Conservation (phyloP, 2,329 filamentous ascomycete species). For the Neoscytalidium dimidiatum region DNA sequence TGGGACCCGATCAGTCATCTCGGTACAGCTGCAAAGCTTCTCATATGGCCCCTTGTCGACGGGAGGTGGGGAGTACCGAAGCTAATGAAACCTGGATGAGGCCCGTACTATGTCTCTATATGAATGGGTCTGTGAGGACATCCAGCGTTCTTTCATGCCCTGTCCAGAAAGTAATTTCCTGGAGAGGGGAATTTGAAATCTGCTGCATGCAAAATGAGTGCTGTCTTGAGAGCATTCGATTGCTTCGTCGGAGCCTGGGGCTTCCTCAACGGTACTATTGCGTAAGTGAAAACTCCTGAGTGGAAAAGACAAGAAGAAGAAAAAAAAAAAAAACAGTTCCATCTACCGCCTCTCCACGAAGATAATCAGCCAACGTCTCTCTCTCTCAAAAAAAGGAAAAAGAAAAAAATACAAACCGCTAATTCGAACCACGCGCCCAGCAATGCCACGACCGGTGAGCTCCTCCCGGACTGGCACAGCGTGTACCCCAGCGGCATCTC, state of each 20-base stretch:
- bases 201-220: neutral
- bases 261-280: neutral
- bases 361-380: too few relatives aligned
- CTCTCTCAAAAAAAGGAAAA: too few relatives aligned
- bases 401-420: too few relatives aligned
- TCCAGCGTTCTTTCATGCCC: too few relatives aligned
- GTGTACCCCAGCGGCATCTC: neutral
- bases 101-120: neutral
- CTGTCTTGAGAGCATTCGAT: neutral
- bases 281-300: neutral
- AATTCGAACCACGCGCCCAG: too few relatives aligned
- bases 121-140: too few relatives aligned
- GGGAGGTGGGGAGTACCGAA: neutral
- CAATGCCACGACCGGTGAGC: constrained; percentile 1
- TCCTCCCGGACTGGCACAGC: constrained; percentile 9
- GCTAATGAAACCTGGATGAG: neutral
- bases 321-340: neutral
- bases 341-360: neutral
- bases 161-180: neutral
- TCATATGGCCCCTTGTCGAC: neutral
- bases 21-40: neutral
- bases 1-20: neutral
- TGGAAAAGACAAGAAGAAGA: too few relatives aligned
- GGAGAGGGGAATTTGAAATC: neutral
- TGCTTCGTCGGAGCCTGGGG: constrained; percentile 8